A percentile compares a stretch with the other conserved stretches of the same genome.
Evolutionary conservation across 768 basidiomycete species (phyloP).

Genomic region (Collybia sordida): DNA sequence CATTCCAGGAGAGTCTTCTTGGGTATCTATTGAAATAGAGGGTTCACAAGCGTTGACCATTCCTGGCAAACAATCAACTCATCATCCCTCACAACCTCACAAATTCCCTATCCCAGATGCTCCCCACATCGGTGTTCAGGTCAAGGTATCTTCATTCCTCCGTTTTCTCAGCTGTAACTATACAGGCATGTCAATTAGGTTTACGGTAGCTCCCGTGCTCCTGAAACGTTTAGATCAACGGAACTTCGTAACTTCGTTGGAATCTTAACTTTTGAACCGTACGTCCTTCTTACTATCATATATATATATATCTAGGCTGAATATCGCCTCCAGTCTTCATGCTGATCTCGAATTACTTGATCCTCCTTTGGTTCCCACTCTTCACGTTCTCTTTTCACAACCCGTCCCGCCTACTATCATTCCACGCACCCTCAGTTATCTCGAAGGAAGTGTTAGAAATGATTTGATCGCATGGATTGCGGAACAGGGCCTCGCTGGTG

Average conservation of each 20-base stretch:
- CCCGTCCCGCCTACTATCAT: slow-evolving; percentile 39
- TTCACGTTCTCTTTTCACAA: slow-evolving; percentile 64
- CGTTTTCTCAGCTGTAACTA: neutral
- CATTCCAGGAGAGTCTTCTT: slow-evolving; percentile 66
- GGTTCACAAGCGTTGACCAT: neutral
- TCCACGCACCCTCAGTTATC: slow-evolving; percentile 35
- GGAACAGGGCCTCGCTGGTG: slow-evolving; percentile 64
- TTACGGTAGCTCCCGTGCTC: slow-evolving; percentile 46
- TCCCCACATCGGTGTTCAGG: slow-evolving; percentile 66
- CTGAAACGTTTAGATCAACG: slow-evolving; percentile 54
- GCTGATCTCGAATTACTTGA: slow-evolving; percentile 37
- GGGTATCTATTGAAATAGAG: slow-evolving; percentile 39
- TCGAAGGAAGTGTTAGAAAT: slow-evolving; percentile 33
- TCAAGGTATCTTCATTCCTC: slow-evolving; percentile 51
- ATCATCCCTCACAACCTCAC: slow-evolving; percentile 36
- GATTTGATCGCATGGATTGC: slow-evolving; percentile 76
- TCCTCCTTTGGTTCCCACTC: slow-evolving; percentile 50
- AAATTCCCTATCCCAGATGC: slow-evolving; percentile 61
- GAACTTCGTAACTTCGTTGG: slow-evolving; percentile 72
- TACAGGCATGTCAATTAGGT: slow-evolving; percentile 37
- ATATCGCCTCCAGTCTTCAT: slow-evolving; percentile 30
- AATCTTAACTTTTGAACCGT: slow-evolving; percentile 68
- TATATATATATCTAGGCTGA: slow-evolving; percentile 5
- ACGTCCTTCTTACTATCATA: slow-evolving; percentile 23
- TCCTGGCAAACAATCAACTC: neutral